A percentile compares a stretch with the other conserved stretches of the same genome.
phyloP scores from a whole-genome alignment of 306 rosid species.

The Oemleria cerasiformis region DNA sequence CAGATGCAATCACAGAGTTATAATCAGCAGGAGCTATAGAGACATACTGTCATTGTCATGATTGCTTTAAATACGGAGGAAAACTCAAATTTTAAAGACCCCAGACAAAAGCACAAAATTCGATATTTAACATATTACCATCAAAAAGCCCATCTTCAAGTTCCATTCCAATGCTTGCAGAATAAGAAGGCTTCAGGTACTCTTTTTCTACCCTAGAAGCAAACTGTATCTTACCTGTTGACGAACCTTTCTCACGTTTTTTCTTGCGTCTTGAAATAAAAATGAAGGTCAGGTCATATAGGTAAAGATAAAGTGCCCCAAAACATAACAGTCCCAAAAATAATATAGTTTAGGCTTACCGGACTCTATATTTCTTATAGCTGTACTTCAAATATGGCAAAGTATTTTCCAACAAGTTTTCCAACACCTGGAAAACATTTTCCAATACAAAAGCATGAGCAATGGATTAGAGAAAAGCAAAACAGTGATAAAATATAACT shows the following conservation, averaged over 20 bases:
- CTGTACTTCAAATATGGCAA: slow-evolving; percentile 87
- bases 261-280: slow-evolving; percentile 56
- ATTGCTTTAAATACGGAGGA: slow-evolving; percentile 3
- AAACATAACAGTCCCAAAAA: slow-evolving; percentile 9
- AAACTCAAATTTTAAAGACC: not conserved
- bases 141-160: slow-evolving; percentile 97
- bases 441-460: slow-evolving; percentile 19
- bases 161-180: slow-evolving; percentile 91
- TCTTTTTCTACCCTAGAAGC: slow-evolving; percentile 91
- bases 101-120: slow-evolving; percentile 6
- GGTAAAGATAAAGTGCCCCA: slow-evolving; percentile 5
- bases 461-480: slow-evolving; percentile 15
- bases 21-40: slow-evolving; percentile 16
- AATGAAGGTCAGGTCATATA: slow-evolving; percentile 29
- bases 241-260: slow-evolving; percentile 57
- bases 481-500: slow-evolving; percentile 1
- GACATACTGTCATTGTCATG: not conserved
- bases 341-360: slow-evolving; percentile 47
- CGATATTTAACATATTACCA: slow-evolving; percentile 47
- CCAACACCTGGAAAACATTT: slow-evolving; percentile 61
- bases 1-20: slow-evolving; percentile 26
- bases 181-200: slow-evolving; percentile 82
- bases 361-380: slow-evolving; percentile 66
- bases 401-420: slow-evolving; percentile 83
- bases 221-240: slow-evolving; percentile 57